These are phyloP conservation scores for Astragalus glycyphyllos DNA, from an alignment of 306 rosid genomes.

Conservation along the genomic window DNA sequence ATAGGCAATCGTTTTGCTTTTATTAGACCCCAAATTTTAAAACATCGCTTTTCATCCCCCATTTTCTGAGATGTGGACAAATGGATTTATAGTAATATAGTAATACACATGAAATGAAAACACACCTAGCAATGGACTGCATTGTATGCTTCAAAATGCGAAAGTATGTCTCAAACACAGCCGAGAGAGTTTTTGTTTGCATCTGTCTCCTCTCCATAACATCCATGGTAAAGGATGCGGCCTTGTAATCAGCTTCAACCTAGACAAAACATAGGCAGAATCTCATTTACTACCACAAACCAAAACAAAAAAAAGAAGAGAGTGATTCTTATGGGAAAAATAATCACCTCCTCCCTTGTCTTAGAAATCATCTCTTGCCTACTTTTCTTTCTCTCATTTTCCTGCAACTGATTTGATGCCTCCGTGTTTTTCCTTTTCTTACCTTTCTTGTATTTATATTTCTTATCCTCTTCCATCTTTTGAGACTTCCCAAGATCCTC, in stretches of 20 bases:
- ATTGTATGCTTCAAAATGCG: conserved; percentile 84
- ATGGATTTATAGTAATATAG: background rate
- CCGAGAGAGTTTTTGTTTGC: conserved; percentile 91
- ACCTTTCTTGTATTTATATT: conserved; percentile 58
- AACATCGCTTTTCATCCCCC: too few species aligned
- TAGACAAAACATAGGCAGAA: conserved; percentile 42
- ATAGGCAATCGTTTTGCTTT: too few species aligned
- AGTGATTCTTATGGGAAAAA: conserved; percentile 19
- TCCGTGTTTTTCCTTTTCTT: conserved; percentile 72
- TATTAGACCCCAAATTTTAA: too few species aligned
- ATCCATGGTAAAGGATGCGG: conserved; percentile 81
- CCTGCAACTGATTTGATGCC: conserved; percentile 61
- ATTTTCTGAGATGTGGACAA: background rate
- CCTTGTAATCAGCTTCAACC: conserved; percentile 97
- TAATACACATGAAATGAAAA: conserved; percentile 26
- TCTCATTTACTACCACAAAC: conserved; percentile 37
- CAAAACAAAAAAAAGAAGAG: conserved; percentile 45
- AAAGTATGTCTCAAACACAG: conserved; percentile 90
- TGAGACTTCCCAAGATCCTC: conserved; percentile 78
- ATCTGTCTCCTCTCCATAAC: conserved; percentile 67
- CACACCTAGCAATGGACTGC: conserved; percentile 68
- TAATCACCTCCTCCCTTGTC: conserved; percentile 81
- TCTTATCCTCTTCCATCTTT: conserved; percentile 62
- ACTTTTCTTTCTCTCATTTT: conserved; percentile 73
- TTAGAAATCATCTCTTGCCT: conserved; percentile 65